These are phyloP conservation scores for Solioccasus polychromus DNA, from an alignment of 768 basidiomycete genomes.

Conservation along the genomic window DNA sequence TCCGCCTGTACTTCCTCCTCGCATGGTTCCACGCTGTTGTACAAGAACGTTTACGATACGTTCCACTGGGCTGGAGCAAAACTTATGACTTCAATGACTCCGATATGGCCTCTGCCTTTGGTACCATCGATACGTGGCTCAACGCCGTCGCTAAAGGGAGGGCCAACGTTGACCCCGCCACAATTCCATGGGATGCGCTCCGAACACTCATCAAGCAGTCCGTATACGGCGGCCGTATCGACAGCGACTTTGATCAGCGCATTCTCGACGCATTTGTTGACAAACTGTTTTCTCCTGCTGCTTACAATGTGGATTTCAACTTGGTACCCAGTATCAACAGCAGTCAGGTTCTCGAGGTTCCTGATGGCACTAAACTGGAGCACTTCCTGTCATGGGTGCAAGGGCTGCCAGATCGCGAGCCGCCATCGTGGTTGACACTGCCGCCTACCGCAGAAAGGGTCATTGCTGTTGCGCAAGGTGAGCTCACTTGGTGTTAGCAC, in stretches of 20 bases:
- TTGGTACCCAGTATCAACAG: conserved; percentile 68
- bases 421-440: conserved; percentile 91
- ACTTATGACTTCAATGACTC: conserved; percentile 99
- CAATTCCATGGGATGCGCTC: conserved; percentile 95
- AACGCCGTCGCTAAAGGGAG: conserved; percentile 76
- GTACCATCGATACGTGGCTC: conserved; percentile 92
- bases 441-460: conserved; percentile 91
- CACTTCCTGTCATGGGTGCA: conserved; percentile 92
- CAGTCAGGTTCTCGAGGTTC: conserved; percentile 59
- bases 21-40: conserved; percentile 99
- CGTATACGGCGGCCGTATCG: conserved; percentile 91
- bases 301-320: conserved; percentile 93
- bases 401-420: conserved; percentile 86
- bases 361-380: conserved; percentile 90
- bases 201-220: conserved; percentile 92
- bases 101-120: conserved; percentile 90
- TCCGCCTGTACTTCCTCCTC: conserved; percentile 90
- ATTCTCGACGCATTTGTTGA: conserved; percentile 94
- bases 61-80: conserved; percentile 96
- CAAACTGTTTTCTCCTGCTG: conserved; percentile 76
- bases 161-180: conserved; percentile 87
- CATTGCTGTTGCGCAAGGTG: conserved; percentile 90
- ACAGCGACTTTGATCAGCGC: conserved; percentile 93
- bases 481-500: conserved; percentile 9
- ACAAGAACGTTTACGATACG: conserved; percentile 94